phyloP scores from a whole-genome alignment of 2,329 filamentous ascomycete genomes.

The Lachnellula arida region DNA sequence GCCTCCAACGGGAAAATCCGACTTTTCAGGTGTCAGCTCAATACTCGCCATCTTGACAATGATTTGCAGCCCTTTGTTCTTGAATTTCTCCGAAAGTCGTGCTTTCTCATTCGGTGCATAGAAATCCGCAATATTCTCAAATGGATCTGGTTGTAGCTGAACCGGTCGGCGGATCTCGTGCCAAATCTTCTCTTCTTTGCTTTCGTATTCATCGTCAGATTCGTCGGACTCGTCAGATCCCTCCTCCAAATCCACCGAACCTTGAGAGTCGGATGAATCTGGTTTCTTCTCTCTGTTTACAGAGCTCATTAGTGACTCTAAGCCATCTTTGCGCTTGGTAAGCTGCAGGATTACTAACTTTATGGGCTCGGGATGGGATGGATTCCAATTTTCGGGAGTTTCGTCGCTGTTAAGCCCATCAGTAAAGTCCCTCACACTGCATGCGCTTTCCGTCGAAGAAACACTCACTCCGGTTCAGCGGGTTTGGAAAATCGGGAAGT shows the following conservation, averaged over 20 bases:
- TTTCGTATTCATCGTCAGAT: not conserved
- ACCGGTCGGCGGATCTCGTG: not conserved
- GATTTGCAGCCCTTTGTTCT: conserved; percentile 46
- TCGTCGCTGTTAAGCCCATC: not conserved
- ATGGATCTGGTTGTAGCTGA: conserved; percentile 1
- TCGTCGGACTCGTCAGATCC: not conserved
- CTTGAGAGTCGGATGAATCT: not conserved
- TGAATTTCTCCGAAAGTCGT: conserved; percentile 6
- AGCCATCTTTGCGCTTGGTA: not conserved
- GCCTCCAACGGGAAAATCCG: conserved; percentile 39
- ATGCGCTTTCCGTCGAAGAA: not conserved
- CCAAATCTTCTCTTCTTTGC: not conserved
- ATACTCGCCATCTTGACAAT: conserved; percentile 58
- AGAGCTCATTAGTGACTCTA: not conserved
- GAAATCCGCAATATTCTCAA: not conserved
- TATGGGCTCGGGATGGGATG: not conserved
- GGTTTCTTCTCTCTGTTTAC: not conserved
- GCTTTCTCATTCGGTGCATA: not conserved
- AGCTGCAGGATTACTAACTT: not conserved
- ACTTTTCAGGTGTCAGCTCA: conserved; percentile 51
- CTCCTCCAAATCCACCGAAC: not conserved
- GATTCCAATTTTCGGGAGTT: not conserved
- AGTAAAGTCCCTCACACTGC: too few species aligned
- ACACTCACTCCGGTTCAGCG: not conserved
- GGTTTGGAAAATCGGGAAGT: not conserved